Evolutionary conservation across 495 filamentous ascomycete species (phyloP).

Genomic region (Neurospora discreta): DNA sequence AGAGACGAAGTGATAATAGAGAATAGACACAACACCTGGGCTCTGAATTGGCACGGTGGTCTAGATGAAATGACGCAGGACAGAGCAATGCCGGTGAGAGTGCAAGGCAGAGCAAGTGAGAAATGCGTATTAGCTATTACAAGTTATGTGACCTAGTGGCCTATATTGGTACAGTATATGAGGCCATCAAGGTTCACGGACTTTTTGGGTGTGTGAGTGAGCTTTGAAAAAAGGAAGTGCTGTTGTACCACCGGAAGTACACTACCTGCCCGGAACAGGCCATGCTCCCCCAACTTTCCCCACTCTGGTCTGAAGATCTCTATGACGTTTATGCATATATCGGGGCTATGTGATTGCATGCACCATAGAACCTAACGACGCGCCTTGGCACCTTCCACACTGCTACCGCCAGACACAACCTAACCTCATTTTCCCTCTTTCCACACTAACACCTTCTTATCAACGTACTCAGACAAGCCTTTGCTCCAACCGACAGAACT

Average conservation of each 20-base stretch:
- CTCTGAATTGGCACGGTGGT: neutral
- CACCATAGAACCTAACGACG: neutral
- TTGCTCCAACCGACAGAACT: too few relatives aligned
- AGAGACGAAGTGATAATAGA: neutral
- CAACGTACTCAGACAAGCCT: neutral
- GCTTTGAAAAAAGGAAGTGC: neutral
- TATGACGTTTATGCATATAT: neutral
- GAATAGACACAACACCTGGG: neutral
- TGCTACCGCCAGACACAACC: neutral
- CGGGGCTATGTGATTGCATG: neutral
- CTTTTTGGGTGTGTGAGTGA: neutral
- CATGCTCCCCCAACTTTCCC: neutral
- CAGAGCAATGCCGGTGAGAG: neutral
- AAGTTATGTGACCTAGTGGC: neutral
- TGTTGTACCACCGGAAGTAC: neutral
- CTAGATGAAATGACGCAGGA: neutral
- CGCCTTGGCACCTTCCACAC: neutral
- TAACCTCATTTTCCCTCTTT: neutral
- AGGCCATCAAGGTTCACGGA: neutral
- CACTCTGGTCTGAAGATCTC: neutral
- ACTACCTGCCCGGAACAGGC: neutral
- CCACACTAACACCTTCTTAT: neutral
- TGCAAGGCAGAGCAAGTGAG: too few relatives aligned
- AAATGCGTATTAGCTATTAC: neutral
- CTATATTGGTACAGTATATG: neutral